These are phyloP conservation scores for Exophiala mesophila DNA, from an alignment of 2,329 filamentous ascomycete genomes.

Conservation along the genomic window DNA sequence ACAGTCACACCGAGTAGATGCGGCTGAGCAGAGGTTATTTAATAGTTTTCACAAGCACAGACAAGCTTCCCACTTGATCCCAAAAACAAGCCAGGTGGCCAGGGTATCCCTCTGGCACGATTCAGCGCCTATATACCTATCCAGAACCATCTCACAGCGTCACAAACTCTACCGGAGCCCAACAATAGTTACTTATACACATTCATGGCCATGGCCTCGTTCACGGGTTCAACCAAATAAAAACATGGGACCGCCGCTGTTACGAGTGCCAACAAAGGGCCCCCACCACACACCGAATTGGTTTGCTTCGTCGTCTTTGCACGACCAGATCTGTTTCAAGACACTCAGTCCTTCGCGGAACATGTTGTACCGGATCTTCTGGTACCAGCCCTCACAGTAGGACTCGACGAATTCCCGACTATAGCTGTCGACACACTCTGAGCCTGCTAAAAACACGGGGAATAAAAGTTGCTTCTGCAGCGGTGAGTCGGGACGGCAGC, in stretches of 20 bases:
- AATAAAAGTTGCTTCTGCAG: conserved; percentile 37
- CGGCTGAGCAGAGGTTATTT: too few species aligned
- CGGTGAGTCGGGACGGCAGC: conserved; percentile 29
- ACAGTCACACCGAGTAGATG: too few species aligned
- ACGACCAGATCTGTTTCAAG: neutral
- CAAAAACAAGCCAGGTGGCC: too few species aligned
- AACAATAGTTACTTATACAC: too few species aligned
- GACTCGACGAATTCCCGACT: conserved; percentile 25
- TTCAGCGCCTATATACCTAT: too few species aligned
- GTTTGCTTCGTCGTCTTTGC: neutral
- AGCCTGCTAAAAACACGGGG: conserved; percentile 34
- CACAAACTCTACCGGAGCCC: too few species aligned
- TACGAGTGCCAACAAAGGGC: neutral
- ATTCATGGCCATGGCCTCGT: too few species aligned
- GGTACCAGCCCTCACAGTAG: conserved; percentile 33
- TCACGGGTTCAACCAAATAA: conserved; percentile 1
- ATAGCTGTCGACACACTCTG: conserved; percentile 27
- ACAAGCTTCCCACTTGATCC: too few species aligned
- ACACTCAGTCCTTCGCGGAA: conserved; percentile 12
- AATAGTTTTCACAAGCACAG: too few species aligned
- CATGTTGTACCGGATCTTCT: conserved; percentile 34
- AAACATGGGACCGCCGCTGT: neutral
- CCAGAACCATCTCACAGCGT: too few species aligned
- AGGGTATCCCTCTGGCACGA: too few species aligned
- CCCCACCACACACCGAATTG: neutral